Evolutionary conservation across 345 rosid genomes (phyloP).

Genomic region (Eucalyptus albens): DNA sequence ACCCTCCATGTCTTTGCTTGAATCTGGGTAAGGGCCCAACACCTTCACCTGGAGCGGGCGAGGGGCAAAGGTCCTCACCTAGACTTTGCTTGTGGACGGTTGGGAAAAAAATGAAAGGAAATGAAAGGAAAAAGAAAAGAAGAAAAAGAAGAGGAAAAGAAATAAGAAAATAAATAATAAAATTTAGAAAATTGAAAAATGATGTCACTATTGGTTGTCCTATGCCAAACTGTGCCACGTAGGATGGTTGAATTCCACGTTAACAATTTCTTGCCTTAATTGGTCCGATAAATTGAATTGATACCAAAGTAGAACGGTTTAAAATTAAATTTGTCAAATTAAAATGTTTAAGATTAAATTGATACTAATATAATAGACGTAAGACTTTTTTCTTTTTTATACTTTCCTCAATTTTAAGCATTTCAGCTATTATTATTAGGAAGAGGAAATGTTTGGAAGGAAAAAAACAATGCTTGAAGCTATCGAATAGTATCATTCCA

Average conservation of each 20-base stretch:
- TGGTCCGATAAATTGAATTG: too few relatives aligned
- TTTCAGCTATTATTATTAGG: not conserved
- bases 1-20: too few relatives aligned
- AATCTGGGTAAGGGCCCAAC: not conserved
- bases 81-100: not conserved
- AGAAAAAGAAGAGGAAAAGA: too few relatives aligned
- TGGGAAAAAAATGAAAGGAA: not conserved
- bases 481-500: not conserved
- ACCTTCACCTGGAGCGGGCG: fast-evolving
- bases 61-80: not conserved
- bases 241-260: not conserved
- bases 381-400: not conserved
- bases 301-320: too few relatives aligned
- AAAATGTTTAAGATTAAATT: too few relatives aligned
- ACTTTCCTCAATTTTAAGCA: not conserved
- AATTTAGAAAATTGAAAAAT: too few relatives aligned
- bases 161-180: too few relatives aligned
- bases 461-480: not conserved
- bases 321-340: too few relatives aligned
- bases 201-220: too few relatives aligned
- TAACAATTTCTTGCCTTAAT: too few relatives aligned
- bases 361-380: too few relatives aligned
- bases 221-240: fast-evolving
- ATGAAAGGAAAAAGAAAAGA: too few relatives aligned
- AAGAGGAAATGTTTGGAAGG: not conserved